Conservation (phyloP, 2,329 filamentous ascomycete genomes). For the Sphaerulina populicola region DNA sequence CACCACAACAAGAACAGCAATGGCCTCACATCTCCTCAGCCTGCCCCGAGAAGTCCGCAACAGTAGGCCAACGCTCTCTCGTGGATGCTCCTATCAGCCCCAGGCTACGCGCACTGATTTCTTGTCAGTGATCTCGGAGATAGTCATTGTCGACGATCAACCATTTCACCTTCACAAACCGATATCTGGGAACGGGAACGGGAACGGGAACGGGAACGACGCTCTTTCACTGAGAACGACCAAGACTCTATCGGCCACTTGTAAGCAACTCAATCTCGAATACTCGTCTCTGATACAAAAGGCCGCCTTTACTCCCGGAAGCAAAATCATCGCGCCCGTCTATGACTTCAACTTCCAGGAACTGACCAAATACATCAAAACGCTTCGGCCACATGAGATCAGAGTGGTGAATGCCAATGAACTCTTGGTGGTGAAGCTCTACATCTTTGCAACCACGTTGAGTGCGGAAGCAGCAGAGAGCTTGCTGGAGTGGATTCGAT, state of each 20-base stretch:
- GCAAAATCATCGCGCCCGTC: conserved; percentile 11
- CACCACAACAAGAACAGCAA: not conserved
- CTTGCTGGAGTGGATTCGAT: conserved; percentile 11
- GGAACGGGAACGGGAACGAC: not conserved
- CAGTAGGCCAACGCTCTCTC: conserved; percentile 6
- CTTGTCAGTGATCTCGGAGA: conserved; percentile 15
- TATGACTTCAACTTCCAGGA: conserved; percentile 18
- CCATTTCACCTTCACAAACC: conserved; percentile 13
- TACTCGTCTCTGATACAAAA: conserved; percentile 14
- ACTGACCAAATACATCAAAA: conserved; percentile 13
- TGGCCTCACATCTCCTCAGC: conserved; percentile 16
- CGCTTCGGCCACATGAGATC: conserved; percentile 13
- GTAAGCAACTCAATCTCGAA: conserved; percentile 16
- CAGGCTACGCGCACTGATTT: not conserved
- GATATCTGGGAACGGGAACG: conserved; percentile 1
- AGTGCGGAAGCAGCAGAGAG: not conserved
- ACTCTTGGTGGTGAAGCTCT: conserved; percentile 15
- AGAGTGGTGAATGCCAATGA: conserved; percentile 11
- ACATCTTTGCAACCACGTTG: conserved; percentile 3
- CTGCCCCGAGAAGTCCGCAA: conserved; percentile 19
- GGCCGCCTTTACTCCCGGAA: conserved; percentile 16
- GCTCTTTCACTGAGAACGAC: not conserved
- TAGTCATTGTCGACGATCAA: conserved; percentile 15
- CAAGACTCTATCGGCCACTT: conserved; percentile 6
- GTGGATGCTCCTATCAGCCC: not conserved